Evolutionary conservation across 2,329 filamentous ascomycete species (phyloP).

Genomic region (Pseudofabraea citricarpa): DNA sequence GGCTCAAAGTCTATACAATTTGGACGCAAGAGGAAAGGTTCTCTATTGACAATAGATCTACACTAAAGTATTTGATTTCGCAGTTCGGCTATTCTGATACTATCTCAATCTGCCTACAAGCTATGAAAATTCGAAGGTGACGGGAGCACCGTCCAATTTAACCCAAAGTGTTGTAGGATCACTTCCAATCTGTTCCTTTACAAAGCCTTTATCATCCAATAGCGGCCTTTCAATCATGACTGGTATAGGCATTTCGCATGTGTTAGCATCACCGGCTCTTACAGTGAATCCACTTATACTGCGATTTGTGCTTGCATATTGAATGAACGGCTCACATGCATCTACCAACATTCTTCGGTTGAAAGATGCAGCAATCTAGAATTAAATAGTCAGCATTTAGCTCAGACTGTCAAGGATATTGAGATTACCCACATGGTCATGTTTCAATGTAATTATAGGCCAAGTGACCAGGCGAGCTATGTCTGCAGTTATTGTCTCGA

Average conservation of each 20-base stretch:
- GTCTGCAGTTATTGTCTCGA: constrained; percentile 18
- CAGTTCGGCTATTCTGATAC: not conserved
- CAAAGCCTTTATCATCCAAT: constrained; percentile 3
- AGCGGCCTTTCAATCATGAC: constrained; percentile 25
- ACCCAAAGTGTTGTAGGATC: constrained; percentile 46
- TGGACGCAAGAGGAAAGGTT: not conserved
- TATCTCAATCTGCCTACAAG: not conserved
- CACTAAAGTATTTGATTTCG: not conserved
- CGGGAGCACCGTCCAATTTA: constrained; percentile 30
- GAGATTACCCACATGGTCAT: constrained; percentile 39
- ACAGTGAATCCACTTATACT: constrained; percentile 12
- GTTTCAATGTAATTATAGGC: constrained; percentile 49
- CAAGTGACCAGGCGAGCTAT: constrained; percentile 33
- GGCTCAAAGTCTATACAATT: not conserved
- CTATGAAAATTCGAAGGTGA: constrained; percentile 1
- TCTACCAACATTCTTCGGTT: constrained; percentile 35
- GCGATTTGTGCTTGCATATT: not conserved
- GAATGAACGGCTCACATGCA: constrained; percentile 10
- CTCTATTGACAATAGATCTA: not conserved
- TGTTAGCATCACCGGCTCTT: constrained; percentile 35
- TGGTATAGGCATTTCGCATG: constrained; percentile 9
- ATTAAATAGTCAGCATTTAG: not conserved
- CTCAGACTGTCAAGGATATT: not conserved
- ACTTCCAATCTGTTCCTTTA: constrained; percentile 36
- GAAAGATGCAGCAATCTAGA: constrained; percentile 32